Conservation (phyloP, 495 filamentous ascomycete genomes). For the Penicillium antarcticum region DNA sequence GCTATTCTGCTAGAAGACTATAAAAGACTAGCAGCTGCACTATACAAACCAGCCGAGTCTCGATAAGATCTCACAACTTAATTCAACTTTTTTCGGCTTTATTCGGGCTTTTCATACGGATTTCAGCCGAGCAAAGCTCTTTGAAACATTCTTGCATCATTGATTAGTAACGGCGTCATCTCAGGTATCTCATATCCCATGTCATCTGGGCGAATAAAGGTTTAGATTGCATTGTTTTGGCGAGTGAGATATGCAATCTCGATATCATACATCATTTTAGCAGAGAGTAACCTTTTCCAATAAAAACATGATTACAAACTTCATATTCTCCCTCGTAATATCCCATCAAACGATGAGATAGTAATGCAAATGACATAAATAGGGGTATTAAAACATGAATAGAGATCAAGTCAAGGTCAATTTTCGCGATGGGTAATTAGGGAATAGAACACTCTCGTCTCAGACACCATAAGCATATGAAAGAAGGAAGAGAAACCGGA, state of each 20-base stretch:
- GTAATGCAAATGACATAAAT: neutral
- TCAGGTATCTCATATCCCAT: slow-evolving; percentile 5
- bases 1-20: slow-evolving; percentile 83
- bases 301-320: neutral
- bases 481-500: neutral
- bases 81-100: neutral
- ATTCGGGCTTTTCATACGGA: neutral
- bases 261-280: slow-evolving; percentile 17
- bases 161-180: slow-evolving; percentile 11
- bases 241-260: slow-evolving; percentile 7
- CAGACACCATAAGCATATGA: slow-evolving; percentile 1
- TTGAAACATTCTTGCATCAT: slow-evolving; percentile 7
- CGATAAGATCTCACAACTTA: neutral
- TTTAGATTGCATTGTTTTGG: slow-evolving; percentile 7
- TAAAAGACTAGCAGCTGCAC: slow-evolving; percentile 61
- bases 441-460: slow-evolving; percentile 3
- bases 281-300: neutral
- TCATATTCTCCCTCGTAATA: neutral
- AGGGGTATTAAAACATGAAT: slow-evolving; percentile 18
- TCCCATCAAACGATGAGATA: neutral
- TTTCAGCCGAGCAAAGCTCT: neutral
- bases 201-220: slow-evolving; percentile 15
- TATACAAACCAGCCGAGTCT: slow-evolving; percentile 35
- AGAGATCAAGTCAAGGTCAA: neutral
- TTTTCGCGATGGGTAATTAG: slow-evolving; percentile 2